Evolutionary conservation across 768 basidiomycete species (phyloP), one percentile per base, ranked within the genome.

Genomic region (Agrocybe pediades): DNA sequence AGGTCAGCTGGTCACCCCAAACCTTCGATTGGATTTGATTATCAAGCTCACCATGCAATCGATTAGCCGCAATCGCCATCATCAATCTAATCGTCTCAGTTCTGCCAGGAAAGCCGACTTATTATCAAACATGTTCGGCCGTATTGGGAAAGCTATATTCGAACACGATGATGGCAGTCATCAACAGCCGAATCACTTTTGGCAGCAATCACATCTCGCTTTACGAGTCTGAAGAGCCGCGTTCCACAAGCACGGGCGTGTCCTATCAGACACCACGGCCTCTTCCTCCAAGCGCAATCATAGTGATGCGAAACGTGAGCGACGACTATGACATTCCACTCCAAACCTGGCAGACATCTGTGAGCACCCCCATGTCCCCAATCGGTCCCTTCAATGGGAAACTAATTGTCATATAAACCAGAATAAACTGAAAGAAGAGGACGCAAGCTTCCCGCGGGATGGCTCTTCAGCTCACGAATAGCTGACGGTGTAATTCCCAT

Each of bases 111-210:
- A 54, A 53, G 21, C 41, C 46, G 17, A 24, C 47, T 30, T 50
- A 55, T 29, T 53, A 46, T 45, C 51, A 53, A 46, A 23, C 51
- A n/a, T 46, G 45, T 20, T 30, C 51, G 6, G 20, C 53, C 19
- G 44, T 61, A 19, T 44, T 61, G 5, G 56, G 49, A n/a, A 61
- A 58, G 27, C 21, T 54, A 2, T 61, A 61, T 27, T 52, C 53
- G 11, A 57, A 48, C 39, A 52, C 60, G 6, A 58, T 61, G 50
- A 55, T 61, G 60, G 56, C 55, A 25, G 54, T 54, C 6, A 41
- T 58, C 20, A 61, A 61, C 42, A 54, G 53, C 21, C 57, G 57
- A 33, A 50, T 54, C 19, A 46, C 41, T 25, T 40, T 52, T 42
- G 15, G 6, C 15, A 6, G 15, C 29, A 30, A 6, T 30, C 7